Base-by-base conservation (phyloP, 2,329 filamentous ascomycete species). In the Aspergillus nomiae region DNA sequence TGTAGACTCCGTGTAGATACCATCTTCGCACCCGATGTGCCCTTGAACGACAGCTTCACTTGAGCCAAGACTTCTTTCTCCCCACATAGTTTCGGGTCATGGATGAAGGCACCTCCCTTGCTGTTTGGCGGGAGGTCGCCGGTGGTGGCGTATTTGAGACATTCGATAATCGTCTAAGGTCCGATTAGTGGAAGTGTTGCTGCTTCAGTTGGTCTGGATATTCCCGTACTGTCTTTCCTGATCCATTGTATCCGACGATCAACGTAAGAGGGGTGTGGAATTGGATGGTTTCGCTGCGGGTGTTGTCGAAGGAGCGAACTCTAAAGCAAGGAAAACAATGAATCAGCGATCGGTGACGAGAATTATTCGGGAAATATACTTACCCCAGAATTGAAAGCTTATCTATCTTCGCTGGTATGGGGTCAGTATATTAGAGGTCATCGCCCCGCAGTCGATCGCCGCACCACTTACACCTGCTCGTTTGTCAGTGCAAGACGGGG, bases 171-270 rank as follows among this genome's bases (percentile, higher is more conserved):
- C 62, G 95, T 98, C 82, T 86, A 61, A 38, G 60, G 21, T 26
- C 41, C 38, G 12, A 55, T 60, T 58, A 74, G 63, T 58, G 10
- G 6, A n/a, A 8, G 14, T 14, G 11, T 19, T 12, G 8, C 12
- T 19, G 16, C 16, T 30, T 45, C 16, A n/a, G 24, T 30, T 28
- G 32, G 62, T 14, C 24, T 51, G 30, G 4, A 24, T 69, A 64
- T 45, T 36, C 5, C 48, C 45, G 41, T 79, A 86, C 85, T 11
- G 95, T 99, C 82, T 99, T 99, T 65, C 95, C 95, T 1, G 94
- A 98, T 60, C 95, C 95, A 81, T 99, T 99, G 79, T 93, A 92
- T 63, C 95, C 95, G 63, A 99, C 96, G 70, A 99, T 99, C 65
- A 99, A 86, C 14, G 95, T 99, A 61, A 99, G 85, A 30, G 95